Evolutionary conservation across 495 filamentous ascomycete species (phyloP).

Genomic region (Trichoderma asperelloides): DNA sequence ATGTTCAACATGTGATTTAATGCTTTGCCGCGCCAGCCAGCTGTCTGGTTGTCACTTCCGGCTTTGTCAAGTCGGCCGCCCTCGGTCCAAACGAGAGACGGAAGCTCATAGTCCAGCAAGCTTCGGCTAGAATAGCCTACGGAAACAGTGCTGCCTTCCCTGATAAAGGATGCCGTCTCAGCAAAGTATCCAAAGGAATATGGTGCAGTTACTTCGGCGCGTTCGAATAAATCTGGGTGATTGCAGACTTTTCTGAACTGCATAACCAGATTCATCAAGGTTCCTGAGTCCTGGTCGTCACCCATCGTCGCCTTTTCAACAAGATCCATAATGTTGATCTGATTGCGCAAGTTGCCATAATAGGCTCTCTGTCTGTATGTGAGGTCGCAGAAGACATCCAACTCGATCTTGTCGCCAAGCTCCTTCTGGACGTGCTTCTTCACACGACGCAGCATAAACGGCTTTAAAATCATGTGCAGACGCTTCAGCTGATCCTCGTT

Average conservation of each 20-base stretch:
- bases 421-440: slow-evolving; percentile 99
- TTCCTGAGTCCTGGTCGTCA: slow-evolving; percentile 89
- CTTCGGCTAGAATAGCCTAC: slow-evolving; percentile 84
- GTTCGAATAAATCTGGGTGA: slow-evolving; percentile 93
- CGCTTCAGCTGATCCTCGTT: slow-evolving; percentile 96
- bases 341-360: slow-evolving; percentile 83
- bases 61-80: slow-evolving; percentile 68
- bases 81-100: slow-evolving; percentile 66
- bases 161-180: slow-evolving; percentile 88
- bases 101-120: slow-evolving; percentile 73
- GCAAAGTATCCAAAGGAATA: slow-evolving; percentile 77
- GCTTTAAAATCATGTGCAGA: slow-evolving; percentile 97
- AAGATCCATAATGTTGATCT: slow-evolving; percentile 96
- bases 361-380: slow-evolving; percentile 96
- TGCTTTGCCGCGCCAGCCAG: slow-evolving; percentile 69
- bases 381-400: slow-evolving; percentile 91
- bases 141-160: slow-evolving; percentile 71
- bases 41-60: slow-evolving; percentile 61
- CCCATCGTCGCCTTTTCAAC: slow-evolving; percentile 95
- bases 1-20: slow-evolving; percentile 77
- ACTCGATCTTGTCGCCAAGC: slow-evolving; percentile 95
- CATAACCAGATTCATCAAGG: slow-evolving; percentile 98
- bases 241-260: slow-evolving; percentile 99
- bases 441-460: slow-evolving; percentile 97
- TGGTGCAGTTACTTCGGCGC: slow-evolving; percentile 82